Conservation (phyloP, 305 asterid species). For the Plantago coronopus region DNA sequence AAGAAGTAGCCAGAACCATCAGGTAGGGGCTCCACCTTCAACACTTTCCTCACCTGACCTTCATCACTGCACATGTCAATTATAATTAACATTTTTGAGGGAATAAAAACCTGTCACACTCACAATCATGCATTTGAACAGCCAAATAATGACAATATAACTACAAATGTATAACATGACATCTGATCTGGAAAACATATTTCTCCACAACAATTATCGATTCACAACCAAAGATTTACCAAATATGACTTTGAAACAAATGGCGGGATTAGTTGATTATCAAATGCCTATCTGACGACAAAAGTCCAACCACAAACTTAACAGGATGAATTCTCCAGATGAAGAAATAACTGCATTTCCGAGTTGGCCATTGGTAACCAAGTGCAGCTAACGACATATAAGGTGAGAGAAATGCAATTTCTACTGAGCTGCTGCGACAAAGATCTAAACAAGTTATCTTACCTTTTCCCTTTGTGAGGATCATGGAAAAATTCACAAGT, state of each 20-base stretch:
- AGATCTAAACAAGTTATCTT: slow-evolving; percentile 17
- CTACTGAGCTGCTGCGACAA: slow-evolving; percentile 10
- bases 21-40: slow-evolving; percentile 96
- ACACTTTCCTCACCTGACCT: slow-evolving; percentile 87
- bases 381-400: background rate
- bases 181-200: background rate
- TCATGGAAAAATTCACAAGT: slow-evolving; percentile 97
- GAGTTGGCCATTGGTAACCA: background rate
- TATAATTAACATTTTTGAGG: background rate
- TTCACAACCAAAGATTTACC: too few relatives aligned
- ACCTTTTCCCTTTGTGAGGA: slow-evolving; percentile 87
- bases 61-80: slow-evolving; percentile 64
- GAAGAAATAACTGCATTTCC: background rate
- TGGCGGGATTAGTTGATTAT: background rate
- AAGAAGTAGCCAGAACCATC: slow-evolving; percentile 99
- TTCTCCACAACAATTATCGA: too few relatives aligned
- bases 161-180: background rate
- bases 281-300: background rate
- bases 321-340: background rate
- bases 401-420: slow-evolving; percentile 3
- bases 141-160: slow-evolving; percentile 6
- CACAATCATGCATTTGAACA: slow-evolving; percentile 8
- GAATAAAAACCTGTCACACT: background rate
- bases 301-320: background rate
- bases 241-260: too few relatives aligned